Evolutionary conservation across 345 rosid species (phyloP), one percentile per base, ranked within the genome.

Genomic region (Citrus reticulata): DNA sequence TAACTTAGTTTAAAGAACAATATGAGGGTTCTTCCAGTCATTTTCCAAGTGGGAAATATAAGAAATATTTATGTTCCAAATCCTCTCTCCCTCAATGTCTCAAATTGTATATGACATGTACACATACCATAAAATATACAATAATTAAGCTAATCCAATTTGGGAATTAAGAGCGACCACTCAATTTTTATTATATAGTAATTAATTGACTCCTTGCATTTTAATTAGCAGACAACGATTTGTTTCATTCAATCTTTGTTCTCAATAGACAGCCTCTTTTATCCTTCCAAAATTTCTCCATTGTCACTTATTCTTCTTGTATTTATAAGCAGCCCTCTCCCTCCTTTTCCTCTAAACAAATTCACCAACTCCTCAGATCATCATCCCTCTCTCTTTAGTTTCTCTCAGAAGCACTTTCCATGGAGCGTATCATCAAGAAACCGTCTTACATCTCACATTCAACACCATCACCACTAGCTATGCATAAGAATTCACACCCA

Each of bases 401-500:
- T 35, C 35, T 42, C 72, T 72, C 11, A 10, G 6, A 25, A 30
- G 7, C 34, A 58, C 32, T 29, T 64, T 77, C 80, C 78, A 89
- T 86, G 94, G 91, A 87, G 80, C 82, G 83, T 29, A 81, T 83
- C 62, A 83, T 77, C 35, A 80, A 79, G 70, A 84, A 80, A 29
- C 81, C 83, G 72, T 69, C 81, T 34, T 78, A 6, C 32, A 69
- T 57, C 22, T 2, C 81, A 73, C 79, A 73, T 10, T 62, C 75
- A 6, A 55, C 83, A 16, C 54, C 90, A 61, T 64, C 95, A 59
- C 32, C 84, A 67, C 76, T 90, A 11, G 34, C 87, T 77, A 65
- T 91, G 77, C 88, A 85, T 81, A 88, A 78, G 71, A 77, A 82
- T 22, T 95, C 98, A 24, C 84, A 78, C 4, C 67, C 83, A 19